Percentiles rank a stretch among this genome's conserved stretches.
phyloP scores from a whole-genome alignment of 768 basidiomycete species.

The Hypholoma sublateritium region DNA sequence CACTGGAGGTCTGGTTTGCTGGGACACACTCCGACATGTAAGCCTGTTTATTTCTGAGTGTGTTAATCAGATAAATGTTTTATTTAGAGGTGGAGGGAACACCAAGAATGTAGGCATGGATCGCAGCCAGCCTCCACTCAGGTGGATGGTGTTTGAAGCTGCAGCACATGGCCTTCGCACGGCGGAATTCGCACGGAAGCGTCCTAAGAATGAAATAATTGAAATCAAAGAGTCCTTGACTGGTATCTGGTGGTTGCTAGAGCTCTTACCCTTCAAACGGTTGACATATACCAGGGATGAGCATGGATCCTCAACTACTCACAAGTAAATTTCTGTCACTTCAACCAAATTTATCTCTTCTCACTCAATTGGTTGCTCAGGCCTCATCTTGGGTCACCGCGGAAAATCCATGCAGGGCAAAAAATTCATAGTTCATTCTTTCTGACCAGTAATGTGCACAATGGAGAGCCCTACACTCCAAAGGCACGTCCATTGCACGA shows the following conservation, averaged over 20 bases:
- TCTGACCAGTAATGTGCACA: too few relatives aligned
- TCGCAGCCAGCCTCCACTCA: conserved; percentile 15
- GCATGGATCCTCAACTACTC: conserved; percentile 3
- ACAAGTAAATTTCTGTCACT: conserved; percentile 5
- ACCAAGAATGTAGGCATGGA: conserved; percentile 15
- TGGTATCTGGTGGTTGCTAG: conserved; percentile 14
- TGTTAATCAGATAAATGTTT: not conserved
- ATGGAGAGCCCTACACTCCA: too few relatives aligned
- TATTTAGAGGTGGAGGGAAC: conserved; percentile 20
- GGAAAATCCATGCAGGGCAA: too few relatives aligned
- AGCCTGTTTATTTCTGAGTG: not conserved
- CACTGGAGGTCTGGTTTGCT: conserved; percentile 31
- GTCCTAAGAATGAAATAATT: not conserved
- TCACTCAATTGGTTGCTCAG: too few relatives aligned
- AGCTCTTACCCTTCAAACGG: conserved; percentile 7
- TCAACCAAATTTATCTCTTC: too few relatives aligned
- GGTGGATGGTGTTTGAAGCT: conserved; percentile 24
- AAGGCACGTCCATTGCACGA: too few relatives aligned
- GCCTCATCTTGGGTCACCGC: too few relatives aligned
- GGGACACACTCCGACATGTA: conserved; percentile 26
- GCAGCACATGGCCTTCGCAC: conserved; percentile 10
- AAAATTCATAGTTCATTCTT: too few relatives aligned
- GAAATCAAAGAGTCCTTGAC: conserved; percentile 18
- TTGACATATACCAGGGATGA: not conserved
- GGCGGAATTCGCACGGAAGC: not conserved